Percentiles rank a stretch among this genome's conserved stretches.
These are phyloP conservation scores for Sorghum bicolor DNA, from an alignment of 176 grass and related monocot species.

Conservation along the genomic window Sorghum_bicolor_NCBIv3 NC_012871.2:60019501-60020000, in stretches of 20 bases:
- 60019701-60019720: too few relatives aligned
- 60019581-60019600: too few relatives aligned
- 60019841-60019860: not conserved
- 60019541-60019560: too few relatives aligned
- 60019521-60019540: too few relatives aligned
- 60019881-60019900: not conserved
- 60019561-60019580: too few relatives aligned
- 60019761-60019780: not conserved
- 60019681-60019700: too few relatives aligned
- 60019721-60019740: not conserved
- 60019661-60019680: too few relatives aligned
- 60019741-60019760: not conserved
- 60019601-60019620: too few relatives aligned
- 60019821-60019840: not conserved
- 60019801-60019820: not conserved
- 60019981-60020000: not conserved
- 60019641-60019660: too few relatives aligned
- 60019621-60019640: too few relatives aligned
- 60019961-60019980: not conserved
- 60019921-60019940: not conserved
- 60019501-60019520: too few relatives aligned
- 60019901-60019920: constrained; percentile 18
- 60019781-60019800: too few relatives aligned
- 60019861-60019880: not conserved
- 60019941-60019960: not conserved